phyloP scores from a whole-genome alignment of 371 early-diverging fungal species.

The Nematocida sp. region DNA sequence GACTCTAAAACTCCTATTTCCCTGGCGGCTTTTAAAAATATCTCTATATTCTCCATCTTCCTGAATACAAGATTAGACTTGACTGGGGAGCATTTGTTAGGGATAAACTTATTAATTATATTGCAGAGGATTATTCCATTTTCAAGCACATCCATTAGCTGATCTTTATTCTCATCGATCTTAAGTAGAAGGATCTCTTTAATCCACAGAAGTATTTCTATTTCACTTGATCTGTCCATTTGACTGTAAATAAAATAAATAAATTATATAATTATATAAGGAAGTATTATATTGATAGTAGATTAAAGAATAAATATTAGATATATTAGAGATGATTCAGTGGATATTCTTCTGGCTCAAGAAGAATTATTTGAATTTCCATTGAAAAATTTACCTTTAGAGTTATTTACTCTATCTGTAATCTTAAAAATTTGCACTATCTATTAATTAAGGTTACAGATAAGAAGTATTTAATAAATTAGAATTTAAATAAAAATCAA shows the following conservation, averaged over 20 bases:
- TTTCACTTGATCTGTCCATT: slow-evolving; percentile 44
- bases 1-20: slow-evolving; percentile 70
- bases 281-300: no score
- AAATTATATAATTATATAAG: neutral
- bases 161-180: slow-evolving; percentile 37
- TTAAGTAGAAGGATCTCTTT: slow-evolving; percentile 37
- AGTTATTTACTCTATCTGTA: no score
- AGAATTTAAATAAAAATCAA: no score
- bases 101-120: slow-evolving; percentile 68
- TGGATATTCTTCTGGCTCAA: no score
- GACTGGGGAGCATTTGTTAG: slow-evolving; percentile 67
- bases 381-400: no score
- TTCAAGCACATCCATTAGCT: slow-evolving; percentile 49
- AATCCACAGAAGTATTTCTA: slow-evolving; percentile 40
- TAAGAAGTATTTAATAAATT: no score
- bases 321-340: no score
- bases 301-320: no score
- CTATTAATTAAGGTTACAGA: no score
- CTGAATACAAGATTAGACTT: slow-evolving; percentile 71
- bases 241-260: slow-evolving; percentile 17
- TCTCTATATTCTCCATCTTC: slow-evolving; percentile 76
- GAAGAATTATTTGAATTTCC: no score
- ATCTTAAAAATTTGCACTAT: no score
- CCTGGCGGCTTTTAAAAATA: slow-evolving; percentile 69
- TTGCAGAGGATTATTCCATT: slow-evolving; percentile 77